A percentile compares a stretch with the other conserved stretches of the same genome.
These are phyloP conservation scores for Calonectria ilicicola DNA, from an alignment of 2,329 filamentous ascomycete species.

Conservation along the genomic window DNA sequence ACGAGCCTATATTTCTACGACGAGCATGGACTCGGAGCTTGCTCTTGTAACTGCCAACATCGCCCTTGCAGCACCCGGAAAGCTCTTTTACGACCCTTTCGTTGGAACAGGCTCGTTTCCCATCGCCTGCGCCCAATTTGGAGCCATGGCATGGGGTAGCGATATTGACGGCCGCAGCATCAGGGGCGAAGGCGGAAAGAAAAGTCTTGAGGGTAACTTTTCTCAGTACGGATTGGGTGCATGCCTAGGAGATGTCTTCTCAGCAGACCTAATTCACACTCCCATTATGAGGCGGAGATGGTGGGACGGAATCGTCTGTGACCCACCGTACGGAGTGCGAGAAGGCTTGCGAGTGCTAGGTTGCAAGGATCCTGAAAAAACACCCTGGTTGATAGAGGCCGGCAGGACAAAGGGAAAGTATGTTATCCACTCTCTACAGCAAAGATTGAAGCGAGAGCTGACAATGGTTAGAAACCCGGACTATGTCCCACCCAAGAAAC, in stretches of 20 bases:
- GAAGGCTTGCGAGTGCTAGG: constrained; percentile 93
- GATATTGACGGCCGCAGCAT: constrained; percentile 95
- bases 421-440: constrained; percentile 44
- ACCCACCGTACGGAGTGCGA: constrained; percentile 94
- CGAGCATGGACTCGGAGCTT: constrained; percentile 96
- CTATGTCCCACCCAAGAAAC: constrained; percentile 89
- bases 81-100: constrained; percentile 93
- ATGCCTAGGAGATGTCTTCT: constrained; percentile 81
- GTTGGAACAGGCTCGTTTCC: constrained; percentile 95
- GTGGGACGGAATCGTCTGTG: constrained; percentile 93
- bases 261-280: constrained; percentile 88
- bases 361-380: constrained; percentile 73
- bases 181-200: constrained; percentile 72
- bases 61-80: constrained; percentile 83
- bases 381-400: constrained; percentile 72
- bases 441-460: constrained; percentile 20
- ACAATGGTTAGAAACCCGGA: constrained; percentile 57
- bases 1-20: constrained; percentile 92
- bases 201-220: constrained; percentile 77
- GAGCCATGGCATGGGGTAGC: constrained; percentile 84
- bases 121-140: constrained; percentile 90
- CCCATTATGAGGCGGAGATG: constrained; percentile 71
- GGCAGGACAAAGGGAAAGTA: constrained; percentile 78
- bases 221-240: constrained; percentile 80
- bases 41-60: constrained; percentile 93